Conservation (phyloP, 1,284 basidiomycete species). For the Grifola frondosa region DNA sequence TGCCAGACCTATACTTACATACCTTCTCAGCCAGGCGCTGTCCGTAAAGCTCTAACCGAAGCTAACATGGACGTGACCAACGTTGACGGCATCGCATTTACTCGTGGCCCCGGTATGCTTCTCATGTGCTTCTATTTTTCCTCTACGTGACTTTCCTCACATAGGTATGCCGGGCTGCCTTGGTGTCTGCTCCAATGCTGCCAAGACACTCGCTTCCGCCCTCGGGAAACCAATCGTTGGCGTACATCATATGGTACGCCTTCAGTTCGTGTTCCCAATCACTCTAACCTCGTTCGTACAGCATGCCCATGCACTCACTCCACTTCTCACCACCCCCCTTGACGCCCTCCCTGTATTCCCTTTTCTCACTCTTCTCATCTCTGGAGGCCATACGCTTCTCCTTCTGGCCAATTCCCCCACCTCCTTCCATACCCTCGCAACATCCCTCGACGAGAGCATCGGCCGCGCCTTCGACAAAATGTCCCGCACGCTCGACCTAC, state of each 20-base stretch:
- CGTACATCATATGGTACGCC: conserved; percentile 88
- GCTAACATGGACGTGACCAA: conserved; percentile 59
- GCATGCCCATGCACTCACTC: conserved; percentile 94
- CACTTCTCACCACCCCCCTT: conserved; percentile 64
- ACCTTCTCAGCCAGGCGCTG: conserved; percentile 64
- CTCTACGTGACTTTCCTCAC: neutral
- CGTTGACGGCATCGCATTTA: conserved; percentile 88
- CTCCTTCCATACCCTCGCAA: conserved; percentile 72
- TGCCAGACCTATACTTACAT: conserved; percentile 2
- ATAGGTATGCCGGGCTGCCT: conserved; percentile 80
- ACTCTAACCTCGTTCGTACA: conserved; percentile 31
- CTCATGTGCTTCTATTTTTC: neutral
- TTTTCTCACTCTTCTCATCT: conserved; percentile 84
- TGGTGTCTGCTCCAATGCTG: conserved; percentile 73
- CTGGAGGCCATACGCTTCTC: conserved; percentile 89
- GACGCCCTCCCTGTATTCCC: conserved; percentile 68
- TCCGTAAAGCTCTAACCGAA: conserved; percentile 64
- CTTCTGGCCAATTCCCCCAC: conserved; percentile 65
- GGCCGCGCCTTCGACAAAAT: conserved; percentile 83
- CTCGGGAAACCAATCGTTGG: conserved; percentile 80
- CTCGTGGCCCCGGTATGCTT: conserved; percentile 77
- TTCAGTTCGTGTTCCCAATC: neutral
- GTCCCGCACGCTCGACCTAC: conserved; percentile 64
- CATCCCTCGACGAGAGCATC: conserved; percentile 75
- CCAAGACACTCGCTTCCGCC: conserved; percentile 78